Percentiles rank a stretch among this genome's conserved stretches.
Evolutionary conservation across 2,329 filamentous ascomycete species (phyloP).

Genomic region (Sporothrix globosa): DNA sequence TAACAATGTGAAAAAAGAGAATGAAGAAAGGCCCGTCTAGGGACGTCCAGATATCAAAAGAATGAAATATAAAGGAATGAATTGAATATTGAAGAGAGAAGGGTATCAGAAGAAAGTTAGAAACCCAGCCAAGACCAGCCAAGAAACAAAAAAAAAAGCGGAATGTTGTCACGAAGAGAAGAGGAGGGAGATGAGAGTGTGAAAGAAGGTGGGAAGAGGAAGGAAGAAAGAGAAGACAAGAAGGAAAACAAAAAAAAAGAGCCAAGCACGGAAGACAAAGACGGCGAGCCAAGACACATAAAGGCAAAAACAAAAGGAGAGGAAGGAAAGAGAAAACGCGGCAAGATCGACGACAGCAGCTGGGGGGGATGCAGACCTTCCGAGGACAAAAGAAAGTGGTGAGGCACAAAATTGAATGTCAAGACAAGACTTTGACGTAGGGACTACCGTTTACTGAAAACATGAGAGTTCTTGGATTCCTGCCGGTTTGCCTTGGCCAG

Average conservation of each 20-base stretch:
- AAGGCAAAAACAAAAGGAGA: neutral
- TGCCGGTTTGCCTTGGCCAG: conserved; percentile 5
- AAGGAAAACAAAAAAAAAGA: neutral
- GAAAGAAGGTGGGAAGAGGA: neutral
- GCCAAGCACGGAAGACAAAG: conserved; percentile 14
- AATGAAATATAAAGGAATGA: neutral
- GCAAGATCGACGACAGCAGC: conserved; percentile 4
- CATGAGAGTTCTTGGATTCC: neutral
- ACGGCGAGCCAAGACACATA: neutral
- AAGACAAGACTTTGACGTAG: neutral
- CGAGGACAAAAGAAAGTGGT: conserved; percentile 2
- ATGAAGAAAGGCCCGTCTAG: too few species aligned
- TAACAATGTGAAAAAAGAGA: neutral
- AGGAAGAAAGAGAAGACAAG: neutral
- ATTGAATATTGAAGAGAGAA: neutral
- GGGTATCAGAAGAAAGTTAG: conserved; percentile 1
- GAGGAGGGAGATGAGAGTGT: conserved; percentile 2
- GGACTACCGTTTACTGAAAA: neutral
- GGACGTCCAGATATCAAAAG: conserved; percentile 9
- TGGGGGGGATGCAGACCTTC: neutral
- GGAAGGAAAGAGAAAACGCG: neutral
- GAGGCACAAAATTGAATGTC: neutral
- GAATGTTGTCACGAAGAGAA: neutral
- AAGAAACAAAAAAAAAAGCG: conserved; percentile 12
- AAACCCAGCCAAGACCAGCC: conserved; percentile 9